Evolutionary conservation across 352 stramenopile species (phyloP).

Genomic region (Hyaloperonospora brassicae): DNA sequence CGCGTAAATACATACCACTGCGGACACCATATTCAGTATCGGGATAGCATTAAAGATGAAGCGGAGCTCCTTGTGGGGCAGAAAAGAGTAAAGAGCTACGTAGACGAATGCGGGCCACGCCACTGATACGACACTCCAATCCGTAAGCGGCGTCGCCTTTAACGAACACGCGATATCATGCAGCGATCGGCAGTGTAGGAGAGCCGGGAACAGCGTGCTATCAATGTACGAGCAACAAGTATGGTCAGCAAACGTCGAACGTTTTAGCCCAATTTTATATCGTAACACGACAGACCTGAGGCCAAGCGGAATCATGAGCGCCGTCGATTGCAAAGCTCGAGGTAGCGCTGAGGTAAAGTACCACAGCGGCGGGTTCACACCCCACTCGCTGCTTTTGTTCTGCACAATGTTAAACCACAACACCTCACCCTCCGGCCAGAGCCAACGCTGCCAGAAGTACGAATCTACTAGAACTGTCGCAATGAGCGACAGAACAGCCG

Average conservation of each 20-base stretch:
- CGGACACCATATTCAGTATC: slow-evolving; percentile 92
- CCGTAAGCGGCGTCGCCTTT: slow-evolving; percentile 35
- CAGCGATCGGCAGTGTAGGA: slow-evolving; percentile 37
- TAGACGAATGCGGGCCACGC: slow-evolving; percentile 79
- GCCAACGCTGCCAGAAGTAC: slow-evolving; percentile 89
- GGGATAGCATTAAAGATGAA: slow-evolving; percentile 96
- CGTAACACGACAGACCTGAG: slow-evolving; percentile 37
- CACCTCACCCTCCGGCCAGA: slow-evolving; percentile 98
- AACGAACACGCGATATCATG: slow-evolving; percentile 32
- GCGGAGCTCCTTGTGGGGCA: slow-evolving; percentile 97
- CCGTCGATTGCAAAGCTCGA: slow-evolving; percentile 75
- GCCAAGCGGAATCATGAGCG: slow-evolving; percentile 77
- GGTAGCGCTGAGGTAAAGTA: slow-evolving; percentile 94
- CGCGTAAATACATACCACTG: slow-evolving; percentile 49
- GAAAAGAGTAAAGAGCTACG: slow-evolving; percentile 90
- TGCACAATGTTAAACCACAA: slow-evolving; percentile 95
- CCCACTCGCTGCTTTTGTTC: slow-evolving; percentile 97
- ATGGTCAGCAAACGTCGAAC: background rate
- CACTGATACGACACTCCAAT: slow-evolving; percentile 45
- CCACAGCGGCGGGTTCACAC: slow-evolving; percentile 92
- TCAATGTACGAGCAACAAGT: too few species aligned
- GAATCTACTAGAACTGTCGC: slow-evolving; percentile 90
- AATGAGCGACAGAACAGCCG: slow-evolving; percentile 59
- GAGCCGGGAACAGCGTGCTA: slow-evolving; percentile 39
- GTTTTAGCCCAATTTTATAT: background rate